phyloP scores from a whole-genome alignment of 108 stramenopile species.

The Skeletonema menzelii region DNA sequence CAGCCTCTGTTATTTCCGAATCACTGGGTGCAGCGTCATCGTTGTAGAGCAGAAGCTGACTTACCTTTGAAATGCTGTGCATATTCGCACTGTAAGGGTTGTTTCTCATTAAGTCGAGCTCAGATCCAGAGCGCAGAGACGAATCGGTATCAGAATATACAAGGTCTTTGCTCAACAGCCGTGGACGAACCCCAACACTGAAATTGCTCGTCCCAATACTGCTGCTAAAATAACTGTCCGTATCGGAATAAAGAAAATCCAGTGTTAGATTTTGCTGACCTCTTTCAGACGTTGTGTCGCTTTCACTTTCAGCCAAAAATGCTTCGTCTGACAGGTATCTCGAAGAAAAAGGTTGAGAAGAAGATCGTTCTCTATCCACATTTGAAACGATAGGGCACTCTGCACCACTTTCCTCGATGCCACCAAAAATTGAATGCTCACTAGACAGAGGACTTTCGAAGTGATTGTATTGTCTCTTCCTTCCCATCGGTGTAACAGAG shows the following conservation, averaged over 20 bases:
- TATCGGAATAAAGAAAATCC: conserved; percentile 3
- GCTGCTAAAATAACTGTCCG: background rate
- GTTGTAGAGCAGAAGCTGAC: background rate
- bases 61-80: background rate
- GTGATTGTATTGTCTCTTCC: background rate
- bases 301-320: background rate
- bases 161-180: background rate
- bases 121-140: background rate
- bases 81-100: background rate
- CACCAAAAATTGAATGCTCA: background rate
- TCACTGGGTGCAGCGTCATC: background rate
- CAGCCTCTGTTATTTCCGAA: background rate
- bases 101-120: background rate
- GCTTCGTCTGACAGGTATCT: background rate
- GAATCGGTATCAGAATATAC: background rate
- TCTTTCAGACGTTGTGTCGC: background rate
- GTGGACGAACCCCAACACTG: background rate
- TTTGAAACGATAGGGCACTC: background rate
- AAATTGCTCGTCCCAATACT: background rate
- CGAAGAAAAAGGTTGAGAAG: background rate
- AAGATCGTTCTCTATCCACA: background rate
- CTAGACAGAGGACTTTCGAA: conserved; percentile 1
- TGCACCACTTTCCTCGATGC: background rate
- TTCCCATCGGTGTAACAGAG: background rate
- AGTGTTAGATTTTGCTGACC: background rate